These are phyloP conservation scores for Microthlaspi erraticum DNA, from an alignment of 345 rosid species.

Conservation along the genomic window DNA sequence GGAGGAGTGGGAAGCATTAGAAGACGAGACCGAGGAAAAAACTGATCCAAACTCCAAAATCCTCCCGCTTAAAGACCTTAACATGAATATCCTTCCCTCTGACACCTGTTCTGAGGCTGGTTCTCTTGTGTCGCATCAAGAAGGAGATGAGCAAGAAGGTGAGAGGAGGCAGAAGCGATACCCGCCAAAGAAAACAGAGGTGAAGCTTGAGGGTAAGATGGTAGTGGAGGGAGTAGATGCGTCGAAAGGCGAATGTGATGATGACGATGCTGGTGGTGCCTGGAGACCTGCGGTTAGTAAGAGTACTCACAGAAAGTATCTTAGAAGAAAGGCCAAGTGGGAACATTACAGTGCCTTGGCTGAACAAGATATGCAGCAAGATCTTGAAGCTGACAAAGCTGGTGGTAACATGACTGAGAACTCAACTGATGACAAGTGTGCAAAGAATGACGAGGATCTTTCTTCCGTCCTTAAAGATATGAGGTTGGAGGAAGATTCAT, in stretches of 20 bases:
- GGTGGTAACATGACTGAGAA: slow-evolving; percentile 31
- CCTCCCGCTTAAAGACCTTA: slow-evolving; percentile 81
- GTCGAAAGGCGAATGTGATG: slow-evolving; percentile 66
- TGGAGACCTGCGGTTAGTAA: slow-evolving; percentile 96
- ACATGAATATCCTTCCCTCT: slow-evolving; percentile 52
- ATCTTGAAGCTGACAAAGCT: slow-evolving; percentile 48
- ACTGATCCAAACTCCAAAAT: slow-evolving; percentile 59
- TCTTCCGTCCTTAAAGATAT: slow-evolving; percentile 62
- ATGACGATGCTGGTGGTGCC: slow-evolving; percentile 64
- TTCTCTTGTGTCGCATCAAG: slow-evolving; percentile 52
- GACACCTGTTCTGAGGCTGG: slow-evolving; percentile 56
- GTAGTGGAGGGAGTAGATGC: slow-evolving; percentile 91
- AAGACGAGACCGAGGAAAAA: slow-evolving; percentile 57
- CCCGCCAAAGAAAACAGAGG: slow-evolving; percentile 63
- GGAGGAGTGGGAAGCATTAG: slow-evolving; percentile 94
- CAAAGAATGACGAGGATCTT: slow-evolving; percentile 48
- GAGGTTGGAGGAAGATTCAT: slow-evolving; percentile 74
- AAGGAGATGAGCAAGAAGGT: slow-evolving; percentile 50
- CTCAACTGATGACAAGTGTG: slow-evolving; percentile 35
- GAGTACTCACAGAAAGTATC: slow-evolving; percentile 81
- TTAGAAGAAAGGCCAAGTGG: slow-evolving; percentile 76
- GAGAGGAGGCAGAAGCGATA: slow-evolving; percentile 52
- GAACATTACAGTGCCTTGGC: slow-evolving; percentile 56
- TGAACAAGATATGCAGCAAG: slow-evolving; percentile 66
- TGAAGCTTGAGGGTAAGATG: slow-evolving; percentile 82